A percentile compares a stretch with the other conserved stretches of the same genome.
phyloP scores from a whole-genome alignment of 2,329 filamentous ascomycete genomes.

The Mollisia scopiformis region DNA sequence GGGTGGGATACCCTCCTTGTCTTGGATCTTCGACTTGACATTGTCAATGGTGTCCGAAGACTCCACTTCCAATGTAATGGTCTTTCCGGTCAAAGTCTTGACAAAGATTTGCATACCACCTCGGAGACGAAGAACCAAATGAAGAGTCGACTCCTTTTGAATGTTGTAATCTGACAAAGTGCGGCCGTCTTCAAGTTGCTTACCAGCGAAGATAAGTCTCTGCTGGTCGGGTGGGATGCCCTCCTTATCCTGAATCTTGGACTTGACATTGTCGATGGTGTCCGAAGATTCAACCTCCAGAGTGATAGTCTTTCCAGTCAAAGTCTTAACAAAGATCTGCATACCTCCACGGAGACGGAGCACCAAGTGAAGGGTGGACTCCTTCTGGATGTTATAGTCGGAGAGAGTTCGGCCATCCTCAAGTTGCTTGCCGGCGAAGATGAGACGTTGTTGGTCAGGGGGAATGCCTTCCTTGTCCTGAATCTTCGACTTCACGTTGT shows the following conservation, averaged over 20 bases:
- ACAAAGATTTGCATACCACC: constrained; percentile 77
- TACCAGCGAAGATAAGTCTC: constrained; percentile 71
- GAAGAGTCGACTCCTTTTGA: constrained; percentile 76
- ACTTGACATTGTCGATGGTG: constrained; percentile 73
- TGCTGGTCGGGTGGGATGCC: constrained; percentile 73
- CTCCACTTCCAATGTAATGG: constrained; percentile 71
- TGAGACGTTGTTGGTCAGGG: constrained; percentile 90
- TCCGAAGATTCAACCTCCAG: constrained; percentile 69
- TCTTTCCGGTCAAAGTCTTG: constrained; percentile 72
- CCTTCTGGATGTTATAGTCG: constrained; percentile 98
- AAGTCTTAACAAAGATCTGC: constrained; percentile 74
- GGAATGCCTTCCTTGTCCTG: constrained; percentile 93
- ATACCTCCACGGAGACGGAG: constrained; percentile 82
- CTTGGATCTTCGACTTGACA: constrained; percentile 73
- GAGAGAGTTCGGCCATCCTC: constrained; percentile 89
- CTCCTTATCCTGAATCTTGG: constrained; percentile 74
- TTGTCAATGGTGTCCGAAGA: constrained; percentile 72
- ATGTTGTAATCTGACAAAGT: constrained; percentile 90
- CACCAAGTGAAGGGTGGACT: constrained; percentile 80
- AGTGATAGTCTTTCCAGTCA: constrained; percentile 72
- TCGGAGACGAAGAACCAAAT: constrained; percentile 72
- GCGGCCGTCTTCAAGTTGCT: constrained; percentile 75
- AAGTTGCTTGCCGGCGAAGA: constrained; percentile 92
- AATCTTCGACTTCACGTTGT: constrained; percentile 96
- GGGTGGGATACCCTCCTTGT: constrained; percentile 72